Evolutionary conservation across 1,139 yeast genomes (phyloP).

Genomic region (Sugiyamaella castrensis): DNA sequence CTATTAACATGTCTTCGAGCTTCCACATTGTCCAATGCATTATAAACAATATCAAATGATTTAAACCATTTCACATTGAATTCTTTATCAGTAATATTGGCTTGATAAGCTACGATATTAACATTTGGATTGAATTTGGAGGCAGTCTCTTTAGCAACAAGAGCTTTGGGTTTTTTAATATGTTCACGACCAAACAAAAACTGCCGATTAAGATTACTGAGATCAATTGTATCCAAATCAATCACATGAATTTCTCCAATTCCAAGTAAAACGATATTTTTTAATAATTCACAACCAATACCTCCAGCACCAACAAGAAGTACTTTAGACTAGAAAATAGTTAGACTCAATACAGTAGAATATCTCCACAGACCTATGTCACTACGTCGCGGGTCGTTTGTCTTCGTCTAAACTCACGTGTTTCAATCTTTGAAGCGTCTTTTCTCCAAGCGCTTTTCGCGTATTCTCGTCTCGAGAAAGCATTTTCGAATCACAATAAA

Average conservation of each 20-base stretch:
- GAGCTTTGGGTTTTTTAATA: constrained; percentile 79
- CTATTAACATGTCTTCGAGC: constrained; percentile 89
- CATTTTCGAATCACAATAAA: background rate
- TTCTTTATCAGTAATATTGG: constrained; percentile 77
- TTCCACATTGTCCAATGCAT: constrained; percentile 90
- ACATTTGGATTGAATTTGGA: constrained; percentile 69
- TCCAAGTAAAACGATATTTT: constrained; percentile 78
- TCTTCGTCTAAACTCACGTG: constrained; percentile 15
- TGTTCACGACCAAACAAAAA: constrained; percentile 84
- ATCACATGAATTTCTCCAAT: constrained; percentile 89
- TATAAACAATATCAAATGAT: constrained; percentile 74
- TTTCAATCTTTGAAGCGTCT: constrained; percentile 16
- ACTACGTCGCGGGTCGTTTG: no score
- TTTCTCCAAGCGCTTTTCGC: constrained; percentile 21
- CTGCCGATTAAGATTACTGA: constrained; percentile 89
- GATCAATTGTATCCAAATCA: constrained; percentile 90
- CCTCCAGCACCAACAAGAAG: constrained; percentile 98
- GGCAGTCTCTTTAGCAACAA: constrained; percentile 79
- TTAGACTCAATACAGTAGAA: no score
- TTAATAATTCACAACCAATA: constrained; percentile 94
- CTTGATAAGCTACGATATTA: constrained; percentile 77
- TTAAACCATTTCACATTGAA: constrained; percentile 82
- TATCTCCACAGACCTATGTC: no score
- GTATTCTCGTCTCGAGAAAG: constrained; percentile 19
- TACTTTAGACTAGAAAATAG: constrained; percentile 40